Base-by-base conservation (phyloP, 345 rosid genomes). In the Eucalyptus dawsonii region DNA sequence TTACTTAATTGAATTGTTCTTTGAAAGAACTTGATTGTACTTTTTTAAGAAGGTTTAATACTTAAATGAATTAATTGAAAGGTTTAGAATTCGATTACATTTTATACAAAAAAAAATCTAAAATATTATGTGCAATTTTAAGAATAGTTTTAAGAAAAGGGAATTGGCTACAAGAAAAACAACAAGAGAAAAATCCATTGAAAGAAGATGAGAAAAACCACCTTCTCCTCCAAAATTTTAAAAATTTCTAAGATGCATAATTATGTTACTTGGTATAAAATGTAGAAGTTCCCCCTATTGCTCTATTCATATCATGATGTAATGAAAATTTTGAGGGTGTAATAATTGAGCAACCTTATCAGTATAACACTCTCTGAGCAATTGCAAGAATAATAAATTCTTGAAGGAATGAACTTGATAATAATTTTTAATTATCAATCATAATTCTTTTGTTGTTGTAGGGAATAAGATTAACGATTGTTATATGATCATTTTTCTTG, bases 391-490 rank as follows among this genome's bases (percentile, higher is more conserved):
- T 53, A 53, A 19, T 8, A 19, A 53, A 53, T 53, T 19, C 25
- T 8, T 2, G 13, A 24, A 56, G 12, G 62, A 56, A 56, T 56
- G 6, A 10, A 56, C 6, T 24, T 24, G 0, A 56, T 0, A 21
- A 24, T 9, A 2, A 56, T 21, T 21, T 9, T 21, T 54, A 54
- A 21, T 54, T 1, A 22, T 56, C 27, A 56, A 21, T 56, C 27
- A 22, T 9, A 22, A 3, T 51, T 51, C 7, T 53, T 0, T 16
- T 51, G 8, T 1, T 0, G 25, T 21, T 5, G 58, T 53, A 0
- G 4, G 58, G 25, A 53, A 53, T 53, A 8, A 53, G 1, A 56
- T 56, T 22, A 56, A 22, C 29, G 29, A 56, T 56, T 24, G 62
- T 56, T 25, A 5, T 10, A 56, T 56, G 29, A 56, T 24, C 29